Conservation (phyloP, 352 stramenopile species). For the Phytopythium helicoides region DNA sequence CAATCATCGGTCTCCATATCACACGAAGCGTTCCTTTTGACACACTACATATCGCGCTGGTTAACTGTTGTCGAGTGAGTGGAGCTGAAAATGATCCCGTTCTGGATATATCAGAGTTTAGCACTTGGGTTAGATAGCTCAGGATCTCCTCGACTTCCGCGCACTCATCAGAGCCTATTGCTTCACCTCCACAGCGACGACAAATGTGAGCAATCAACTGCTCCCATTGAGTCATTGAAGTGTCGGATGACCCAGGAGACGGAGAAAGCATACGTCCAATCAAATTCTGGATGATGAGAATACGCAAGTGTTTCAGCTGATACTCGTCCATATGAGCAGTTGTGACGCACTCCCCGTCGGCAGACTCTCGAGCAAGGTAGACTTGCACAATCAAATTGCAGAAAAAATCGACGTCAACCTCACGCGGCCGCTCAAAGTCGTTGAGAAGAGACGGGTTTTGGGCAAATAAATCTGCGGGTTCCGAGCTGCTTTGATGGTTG, state of each 20-base stretch:
- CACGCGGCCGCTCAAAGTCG: constrained; percentile 5
- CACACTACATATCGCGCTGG: constrained; percentile 38
- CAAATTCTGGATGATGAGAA: constrained; percentile 64
- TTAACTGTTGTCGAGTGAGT: constrained; percentile 28
- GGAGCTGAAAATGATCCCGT: constrained; percentile 15
- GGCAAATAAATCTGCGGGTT: neutral
- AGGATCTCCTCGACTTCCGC: constrained; percentile 64
- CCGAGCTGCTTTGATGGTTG: neutral
- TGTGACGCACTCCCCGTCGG: constrained; percentile 18
- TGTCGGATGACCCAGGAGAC: constrained; percentile 8
- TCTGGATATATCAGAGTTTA: constrained; percentile 24
- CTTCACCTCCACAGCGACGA: constrained; percentile 29
- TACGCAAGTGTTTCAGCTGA: constrained; percentile 33
- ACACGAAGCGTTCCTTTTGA: constrained; percentile 63
- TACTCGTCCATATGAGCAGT: constrained; percentile 32
- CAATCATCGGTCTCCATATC: constrained; percentile 64
- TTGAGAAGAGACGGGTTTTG: neutral
- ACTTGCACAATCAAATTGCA: constrained; percentile 75
- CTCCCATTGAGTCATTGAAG: constrained; percentile 46
- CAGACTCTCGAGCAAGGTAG: constrained; percentile 31
- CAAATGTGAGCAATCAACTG: constrained; percentile 73
- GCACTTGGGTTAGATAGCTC: constrained; percentile 49
- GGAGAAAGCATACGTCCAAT: constrained; percentile 70
- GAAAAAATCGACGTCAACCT: constrained; percentile 71
- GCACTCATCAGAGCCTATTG: constrained; percentile 14